Conservation (phyloP, 768 basidiomycete species). For the Leccinum rimulosum region DNA sequence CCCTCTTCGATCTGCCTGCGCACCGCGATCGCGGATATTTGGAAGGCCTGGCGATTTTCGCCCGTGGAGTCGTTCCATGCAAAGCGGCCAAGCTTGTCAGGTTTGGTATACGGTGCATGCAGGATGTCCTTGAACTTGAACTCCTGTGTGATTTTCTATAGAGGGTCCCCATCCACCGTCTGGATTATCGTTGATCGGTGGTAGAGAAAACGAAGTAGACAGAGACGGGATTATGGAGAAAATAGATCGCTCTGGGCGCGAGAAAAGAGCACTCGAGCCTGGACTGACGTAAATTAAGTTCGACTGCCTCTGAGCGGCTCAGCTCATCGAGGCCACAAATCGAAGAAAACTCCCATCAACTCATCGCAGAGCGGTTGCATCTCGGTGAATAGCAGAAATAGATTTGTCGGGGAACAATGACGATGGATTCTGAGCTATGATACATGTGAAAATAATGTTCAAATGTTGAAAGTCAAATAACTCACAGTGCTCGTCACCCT, state of each 20-base stretch:
- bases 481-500: no score
- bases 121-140: constrained; percentile 99
- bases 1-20: constrained; percentile 61
- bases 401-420: no score
- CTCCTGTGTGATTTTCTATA: constrained; percentile 74
- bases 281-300: constrained; percentile 68
- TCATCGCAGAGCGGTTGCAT: no score
- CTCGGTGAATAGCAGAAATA: no score
- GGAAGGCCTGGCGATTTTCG: constrained; percentile 61
- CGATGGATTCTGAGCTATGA: no score
- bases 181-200: constrained; percentile 85
- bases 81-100: constrained; percentile 95
- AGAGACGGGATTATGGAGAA: constrained; percentile 16
- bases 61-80: constrained; percentile 87
- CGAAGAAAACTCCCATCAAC: no score
- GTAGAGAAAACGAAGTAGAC: constrained; percentile 72
- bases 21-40: constrained; percentile 48
- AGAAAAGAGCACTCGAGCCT: constrained; percentile 16
- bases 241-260: constrained; percentile 14
- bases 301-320: neutral
- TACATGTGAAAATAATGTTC: no score
- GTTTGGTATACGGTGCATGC: constrained; percentile 97
- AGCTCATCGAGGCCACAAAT: no score
- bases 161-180: constrained; percentile 94
- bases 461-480: no score